Conservation (phyloP, 345 rosid species). For the Cardamine chenopodiifolia region DNA sequence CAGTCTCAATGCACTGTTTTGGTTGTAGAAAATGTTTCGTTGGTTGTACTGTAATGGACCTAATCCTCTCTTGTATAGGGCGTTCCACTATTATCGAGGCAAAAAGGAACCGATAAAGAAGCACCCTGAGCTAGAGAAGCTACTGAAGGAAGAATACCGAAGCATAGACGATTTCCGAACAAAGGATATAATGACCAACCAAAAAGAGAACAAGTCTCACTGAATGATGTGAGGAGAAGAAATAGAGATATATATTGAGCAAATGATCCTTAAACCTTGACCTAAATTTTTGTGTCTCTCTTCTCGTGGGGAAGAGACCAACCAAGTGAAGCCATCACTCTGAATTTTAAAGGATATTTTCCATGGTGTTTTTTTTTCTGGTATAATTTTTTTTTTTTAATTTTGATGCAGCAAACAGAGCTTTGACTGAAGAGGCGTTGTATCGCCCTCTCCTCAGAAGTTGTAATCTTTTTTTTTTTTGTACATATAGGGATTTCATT, state of each 20-base stretch:
- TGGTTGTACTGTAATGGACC: not conserved
- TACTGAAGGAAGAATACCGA: conserved; percentile 68
- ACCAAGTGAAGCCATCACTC: conserved; percentile 36
- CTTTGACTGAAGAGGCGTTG: conserved; percentile 41
- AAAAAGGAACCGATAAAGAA: conserved; percentile 60
- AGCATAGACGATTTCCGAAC: conserved; percentile 74
- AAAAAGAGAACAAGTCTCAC: conserved; percentile 45
- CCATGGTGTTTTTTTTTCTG: conserved; percentile 28
- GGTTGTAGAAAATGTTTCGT: not conserved
- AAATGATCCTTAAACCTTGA: conserved; percentile 32
- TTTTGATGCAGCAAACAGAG: conserved; percentile 36
- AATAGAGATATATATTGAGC: conserved; percentile 10
- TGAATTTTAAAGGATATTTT: conserved; percentile 29
- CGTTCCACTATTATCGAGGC: conserved; percentile 87
- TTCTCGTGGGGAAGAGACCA: conserved; percentile 30
- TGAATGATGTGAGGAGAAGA: conserved; percentile 23
- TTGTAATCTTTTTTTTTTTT: conserved; percentile 11
- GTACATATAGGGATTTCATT: conserved; percentile 32
- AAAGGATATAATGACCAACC: conserved; percentile 46
- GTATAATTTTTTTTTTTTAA: not conserved
- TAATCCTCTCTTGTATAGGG: conserved; percentile 56
- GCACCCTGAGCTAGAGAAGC: conserved; percentile 75
- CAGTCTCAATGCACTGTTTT: not conserved
- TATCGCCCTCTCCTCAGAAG: conserved; percentile 36
- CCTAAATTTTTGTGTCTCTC: conserved; percentile 28